These are phyloP conservation scores for Trametes pubescens DNA, from an alignment of 1,284 basidiomycete species.

Conservation along the genomic window DNA sequence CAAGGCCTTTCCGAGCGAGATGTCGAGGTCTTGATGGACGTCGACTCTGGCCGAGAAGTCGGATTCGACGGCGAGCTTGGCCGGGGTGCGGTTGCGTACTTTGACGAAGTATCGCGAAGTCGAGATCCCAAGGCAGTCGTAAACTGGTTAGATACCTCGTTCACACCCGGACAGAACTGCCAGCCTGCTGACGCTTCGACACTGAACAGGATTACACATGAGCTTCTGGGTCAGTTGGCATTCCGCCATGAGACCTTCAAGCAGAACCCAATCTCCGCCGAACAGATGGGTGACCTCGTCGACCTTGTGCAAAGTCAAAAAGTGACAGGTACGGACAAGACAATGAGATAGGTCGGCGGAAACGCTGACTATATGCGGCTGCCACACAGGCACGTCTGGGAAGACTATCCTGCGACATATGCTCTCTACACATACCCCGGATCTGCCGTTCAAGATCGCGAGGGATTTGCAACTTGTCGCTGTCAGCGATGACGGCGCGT, in stretches of 20 bases:
- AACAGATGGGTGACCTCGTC: constrained; percentile 80
- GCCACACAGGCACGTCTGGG: constrained; percentile 67
- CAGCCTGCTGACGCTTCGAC: background rate
- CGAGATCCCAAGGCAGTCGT: constrained; percentile 76
- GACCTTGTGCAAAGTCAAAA: constrained; percentile 73
- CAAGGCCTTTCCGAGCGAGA: constrained; percentile 70
- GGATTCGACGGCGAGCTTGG: constrained; percentile 65
- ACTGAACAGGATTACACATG: constrained; percentile 81
- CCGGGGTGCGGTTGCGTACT: constrained; percentile 72
- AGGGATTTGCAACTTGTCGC: constrained; percentile 57
- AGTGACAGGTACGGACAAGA: constrained; percentile 66
- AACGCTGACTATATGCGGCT: constrained; percentile 1
- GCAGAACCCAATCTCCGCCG: constrained; percentile 65
- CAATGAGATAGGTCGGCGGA: constrained; percentile 2
- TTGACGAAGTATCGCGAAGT: constrained; percentile 69
- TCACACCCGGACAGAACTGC: background rate
- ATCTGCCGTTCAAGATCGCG: constrained; percentile 54
- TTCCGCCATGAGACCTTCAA: constrained; percentile 67
- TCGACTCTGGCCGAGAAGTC: constrained; percentile 72
- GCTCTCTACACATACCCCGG: constrained; percentile 54
- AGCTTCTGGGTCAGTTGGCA: constrained; percentile 81
- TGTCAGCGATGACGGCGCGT: constrained; percentile 44
- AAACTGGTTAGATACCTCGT: constrained; percentile 73
- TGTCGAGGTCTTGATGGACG: constrained; percentile 77
- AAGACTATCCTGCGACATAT: constrained; percentile 75